Evolutionary conservation across 2,329 filamentous ascomycete species (phyloP).

Genomic region (Cladophialophora psammophila): DNA sequence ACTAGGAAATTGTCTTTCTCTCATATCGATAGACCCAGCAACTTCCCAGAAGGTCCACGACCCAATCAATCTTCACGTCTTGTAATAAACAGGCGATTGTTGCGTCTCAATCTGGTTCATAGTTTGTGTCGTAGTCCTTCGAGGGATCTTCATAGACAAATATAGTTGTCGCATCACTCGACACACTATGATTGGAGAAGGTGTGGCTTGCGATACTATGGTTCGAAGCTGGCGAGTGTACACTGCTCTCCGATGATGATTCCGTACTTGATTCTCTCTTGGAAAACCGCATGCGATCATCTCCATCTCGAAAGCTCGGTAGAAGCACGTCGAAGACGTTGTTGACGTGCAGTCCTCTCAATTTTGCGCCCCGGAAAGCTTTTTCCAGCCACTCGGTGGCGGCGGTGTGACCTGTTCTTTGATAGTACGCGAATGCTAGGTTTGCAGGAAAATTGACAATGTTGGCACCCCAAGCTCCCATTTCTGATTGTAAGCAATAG

Average conservation of each 20-base stretch:
- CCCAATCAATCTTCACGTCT: not conserved
- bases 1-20: not conserved
- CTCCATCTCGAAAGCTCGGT: constrained; percentile 6
- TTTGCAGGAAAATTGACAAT: constrained; percentile 37
- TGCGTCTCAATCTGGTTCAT: constrained; percentile 14
- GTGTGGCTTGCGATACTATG: constrained; percentile 4
- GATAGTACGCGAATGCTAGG: constrained; percentile 32
- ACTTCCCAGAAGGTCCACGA: not conserved
- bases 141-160: constrained; percentile 25
- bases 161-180: constrained; percentile 12
- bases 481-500: constrained; percentile 37
- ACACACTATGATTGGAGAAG: constrained; percentile 9
- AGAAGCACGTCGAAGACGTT: constrained; percentile 23
- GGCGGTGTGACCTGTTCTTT: constrained; percentile 22
- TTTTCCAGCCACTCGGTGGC: constrained; percentile 31
- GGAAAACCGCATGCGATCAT: constrained; percentile 12
- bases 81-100: not conserved
- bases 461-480: constrained; percentile 37
- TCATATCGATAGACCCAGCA: not conserved
- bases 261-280: constrained; percentile 30
- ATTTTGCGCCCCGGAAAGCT: constrained; percentile 28
- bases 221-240: constrained; percentile 14
- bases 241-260: constrained; percentile 16
- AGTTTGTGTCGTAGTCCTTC: constrained; percentile 13
- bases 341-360: constrained; percentile 31